A percentile compares a stretch with the other conserved stretches of the same genome.
Evolutionary conservation across 768 basidiomycete genomes (phyloP).

Genomic region (Lactifluus hygrophoroides): DNA sequence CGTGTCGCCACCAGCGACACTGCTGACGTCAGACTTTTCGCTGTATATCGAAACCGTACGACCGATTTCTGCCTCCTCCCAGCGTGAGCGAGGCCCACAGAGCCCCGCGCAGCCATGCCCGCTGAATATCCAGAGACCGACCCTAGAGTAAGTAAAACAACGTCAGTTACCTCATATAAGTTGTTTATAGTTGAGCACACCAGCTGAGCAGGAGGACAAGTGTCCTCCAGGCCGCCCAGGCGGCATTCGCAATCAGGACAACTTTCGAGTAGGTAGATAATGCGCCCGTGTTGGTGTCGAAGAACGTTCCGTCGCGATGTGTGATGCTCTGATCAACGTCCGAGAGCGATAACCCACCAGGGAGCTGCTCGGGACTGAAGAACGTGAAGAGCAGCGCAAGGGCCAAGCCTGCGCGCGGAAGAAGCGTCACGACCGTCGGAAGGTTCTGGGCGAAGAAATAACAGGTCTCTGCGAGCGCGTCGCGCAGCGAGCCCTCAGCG

Average conservation of each 20-base stretch:
- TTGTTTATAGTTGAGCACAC: too few relatives aligned
- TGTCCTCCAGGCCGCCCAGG: constrained; percentile 71
- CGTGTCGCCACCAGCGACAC: constrained; percentile 19
- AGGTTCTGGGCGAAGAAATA: constrained; percentile 81
- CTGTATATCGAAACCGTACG: constrained; percentile 46
- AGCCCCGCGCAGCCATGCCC: constrained; percentile 73
- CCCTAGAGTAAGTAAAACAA: constrained; percentile 31
- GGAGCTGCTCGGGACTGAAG: constrained; percentile 35
- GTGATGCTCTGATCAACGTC: constrained; percentile 36
- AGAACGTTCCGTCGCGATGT: constrained; percentile 67
- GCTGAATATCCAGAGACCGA: constrained; percentile 73
- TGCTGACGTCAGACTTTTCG: constrained; percentile 33
- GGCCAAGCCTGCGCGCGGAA: constrained; percentile 73
- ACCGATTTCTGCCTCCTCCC: constrained; percentile 74
- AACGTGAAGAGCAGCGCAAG: constrained; percentile 66
- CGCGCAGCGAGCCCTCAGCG: constrained; percentile 28
- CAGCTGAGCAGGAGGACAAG: constrained; percentile 63
- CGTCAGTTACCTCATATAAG: too few relatives aligned
- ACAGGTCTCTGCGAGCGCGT: constrained; percentile 73
- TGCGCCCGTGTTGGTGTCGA: constrained; percentile 51
- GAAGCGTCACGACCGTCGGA: constrained; percentile 70
- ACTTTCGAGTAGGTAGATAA: constrained; percentile 73
- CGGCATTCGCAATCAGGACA: constrained; percentile 69
- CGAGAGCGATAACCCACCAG: constrained; percentile 38
- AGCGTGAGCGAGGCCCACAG: constrained; percentile 73